Base-by-base conservation (phyloP, 495 filamentous ascomycete species). In the Podospora appendiculata region DNA sequence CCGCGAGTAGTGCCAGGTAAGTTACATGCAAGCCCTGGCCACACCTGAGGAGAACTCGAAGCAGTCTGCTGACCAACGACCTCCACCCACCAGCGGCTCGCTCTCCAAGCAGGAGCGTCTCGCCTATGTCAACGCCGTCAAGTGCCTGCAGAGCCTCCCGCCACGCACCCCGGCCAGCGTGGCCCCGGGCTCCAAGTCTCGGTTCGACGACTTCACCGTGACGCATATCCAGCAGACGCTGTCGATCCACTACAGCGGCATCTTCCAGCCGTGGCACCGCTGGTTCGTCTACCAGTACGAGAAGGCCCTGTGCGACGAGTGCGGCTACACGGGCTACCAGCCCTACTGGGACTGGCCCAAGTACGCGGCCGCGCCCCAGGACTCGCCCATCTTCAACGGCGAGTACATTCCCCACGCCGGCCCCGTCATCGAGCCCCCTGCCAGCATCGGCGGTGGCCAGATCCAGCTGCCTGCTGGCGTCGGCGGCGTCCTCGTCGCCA, bases 191-290 rank as follows among this genome's bases (percentile, higher is more conserved):
- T 62, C 67, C 12, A 59, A 53, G 38, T 63, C 59, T 5, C 73
- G 82, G 6, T 86, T 79, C 56, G 86, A 90, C 69, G 86, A 90
- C 61, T 89, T 89, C 58, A 72, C 83, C 39, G 82, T 75, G 11
- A 75, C 74, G 8, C 87, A 90, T 61, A 84, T 88, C 62, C 75
- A 80, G 52, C 75, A 86, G 60, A 83, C 82, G 4, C 56, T 71
- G 12, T 50, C 56, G 2, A 86, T 87, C 50, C 86, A 89, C 59
- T 79, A 70, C 51, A 80, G 78, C 43, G 84, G 82, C 16, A 80
- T 77, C 51, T 87, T 90, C 66, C 68, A 87, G 33, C 65, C 78
- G 1, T 89, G 85, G 83, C 87, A 90, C 60, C 74, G 86, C 14
- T 85, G 84, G 64, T 89, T 81, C 59, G 70, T 77, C 39, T 78